A percentile compares a stretch with the other conserved stretches of the same genome.
Conservation (phyloP, 2,329 filamentous ascomycete species). For the Pseudohalonectria lignicola region DNA sequence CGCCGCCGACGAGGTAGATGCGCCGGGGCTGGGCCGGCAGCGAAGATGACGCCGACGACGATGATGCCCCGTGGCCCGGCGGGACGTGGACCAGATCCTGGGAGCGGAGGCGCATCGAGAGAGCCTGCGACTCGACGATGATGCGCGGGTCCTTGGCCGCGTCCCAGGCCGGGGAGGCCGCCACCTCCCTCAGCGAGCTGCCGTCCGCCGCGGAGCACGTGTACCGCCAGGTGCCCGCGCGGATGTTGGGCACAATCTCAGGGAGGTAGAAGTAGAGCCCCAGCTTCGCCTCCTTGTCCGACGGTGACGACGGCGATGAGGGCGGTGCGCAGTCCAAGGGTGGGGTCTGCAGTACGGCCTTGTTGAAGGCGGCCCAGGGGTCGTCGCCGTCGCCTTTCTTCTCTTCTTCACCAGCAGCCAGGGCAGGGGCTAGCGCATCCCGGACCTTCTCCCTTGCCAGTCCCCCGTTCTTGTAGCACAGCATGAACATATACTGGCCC, state of each 20-base stretch:
- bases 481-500: constrained; percentile 98
- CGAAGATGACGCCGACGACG: not conserved
- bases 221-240: constrained; percentile 79
- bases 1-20: constrained; percentile 91
- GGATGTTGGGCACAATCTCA: constrained; percentile 90
- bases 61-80: constrained; percentile 8
- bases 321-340: too few species aligned
- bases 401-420: constrained; percentile 10
- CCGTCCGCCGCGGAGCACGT: constrained; percentile 43
- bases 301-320: constrained; percentile 30
- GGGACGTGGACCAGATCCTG: constrained; percentile 59
- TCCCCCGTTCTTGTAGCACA: constrained; percentile 98
- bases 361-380: constrained; percentile 75
- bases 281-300: constrained; percentile 57
- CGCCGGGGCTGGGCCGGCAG: constrained; percentile 77
- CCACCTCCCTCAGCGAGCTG: constrained; percentile 29
- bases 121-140: constrained; percentile 90
- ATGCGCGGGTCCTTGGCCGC: constrained; percentile 64
- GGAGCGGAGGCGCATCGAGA: constrained; percentile 81
- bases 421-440: constrained; percentile 55
- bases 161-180: constrained; percentile 25
- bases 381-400: constrained; percentile 30
- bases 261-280: constrained; percentile 93
- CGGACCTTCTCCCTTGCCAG: constrained; percentile 85
- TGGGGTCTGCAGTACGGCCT: constrained; percentile 53